These are phyloP conservation scores for Biscutella laevigata DNA, from an alignment of 441 rosid genomes.

Conservation along the genomic window DNA sequence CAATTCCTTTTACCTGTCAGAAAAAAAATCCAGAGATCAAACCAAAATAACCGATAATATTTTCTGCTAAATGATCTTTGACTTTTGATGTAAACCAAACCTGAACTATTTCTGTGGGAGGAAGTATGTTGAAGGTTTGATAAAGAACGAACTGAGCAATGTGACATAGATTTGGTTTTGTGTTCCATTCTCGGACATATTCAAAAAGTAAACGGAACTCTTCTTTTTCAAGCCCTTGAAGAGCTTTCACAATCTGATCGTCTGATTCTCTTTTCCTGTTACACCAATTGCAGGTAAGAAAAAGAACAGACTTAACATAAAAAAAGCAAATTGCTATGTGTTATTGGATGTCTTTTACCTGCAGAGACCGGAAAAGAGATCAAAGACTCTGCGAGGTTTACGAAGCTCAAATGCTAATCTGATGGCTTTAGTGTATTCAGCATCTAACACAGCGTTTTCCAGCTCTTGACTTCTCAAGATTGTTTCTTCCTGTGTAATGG, in stretches of 20 bases:
- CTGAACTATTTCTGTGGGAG: slow-evolving; percentile 76
- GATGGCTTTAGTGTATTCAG: slow-evolving; percentile 67
- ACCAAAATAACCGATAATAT: not conserved
- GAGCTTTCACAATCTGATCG: slow-evolving; percentile 52
- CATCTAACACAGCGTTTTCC: slow-evolving; percentile 81
- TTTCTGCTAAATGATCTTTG: not conserved
- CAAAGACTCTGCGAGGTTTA: slow-evolving; percentile 70
- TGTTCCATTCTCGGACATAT: slow-evolving; percentile 88
- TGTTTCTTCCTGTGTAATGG: slow-evolving; percentile 54
- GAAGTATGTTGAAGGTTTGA: slow-evolving; percentile 55
- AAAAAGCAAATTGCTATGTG: not conserved
- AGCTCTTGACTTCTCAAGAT: slow-evolving; percentile 75
- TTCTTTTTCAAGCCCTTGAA: slow-evolving; percentile 58
- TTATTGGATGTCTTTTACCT: slow-evolving; percentile 32
- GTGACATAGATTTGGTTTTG: slow-evolving; percentile 83
- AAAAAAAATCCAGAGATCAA: not conserved
- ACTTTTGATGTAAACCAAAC: slow-evolving; percentile 26
- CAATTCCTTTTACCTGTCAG: slow-evolving; percentile 68
- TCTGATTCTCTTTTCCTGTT: slow-evolving; percentile 51
- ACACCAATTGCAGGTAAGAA: slow-evolving; percentile 12
- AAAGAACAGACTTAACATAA: not conserved
- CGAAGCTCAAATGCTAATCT: slow-evolving; percentile 77
- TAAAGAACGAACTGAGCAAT: slow-evolving; percentile 77
- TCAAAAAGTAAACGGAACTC: slow-evolving; percentile 62
- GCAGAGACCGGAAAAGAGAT: slow-evolving; percentile 65